Percentiles rank a stretch among this genome's conserved stretches.
phyloP scores from a whole-genome alignment of 1,139 yeast genomes.

The Saccharomyces hybrid region DNA sequence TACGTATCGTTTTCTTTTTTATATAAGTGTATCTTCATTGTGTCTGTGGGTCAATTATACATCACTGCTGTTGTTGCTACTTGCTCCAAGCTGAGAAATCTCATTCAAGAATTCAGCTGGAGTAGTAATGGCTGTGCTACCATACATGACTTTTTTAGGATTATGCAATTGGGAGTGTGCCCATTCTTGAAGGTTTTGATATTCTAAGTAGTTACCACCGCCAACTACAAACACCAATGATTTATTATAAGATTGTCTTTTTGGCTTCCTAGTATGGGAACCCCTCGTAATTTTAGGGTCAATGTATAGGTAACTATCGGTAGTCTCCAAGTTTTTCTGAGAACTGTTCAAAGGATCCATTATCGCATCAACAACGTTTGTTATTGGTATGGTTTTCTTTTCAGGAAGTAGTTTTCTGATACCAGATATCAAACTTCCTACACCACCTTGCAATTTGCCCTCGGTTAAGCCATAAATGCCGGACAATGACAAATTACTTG shows the following conservation, averaged over 20 bases:
- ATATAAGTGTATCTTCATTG: neutral
- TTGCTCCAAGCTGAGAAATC: conserved; percentile 46
- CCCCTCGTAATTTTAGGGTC: conserved; percentile 87
- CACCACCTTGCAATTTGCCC: conserved; percentile 68
- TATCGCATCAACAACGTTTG: conserved; percentile 83
- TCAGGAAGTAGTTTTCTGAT: conserved; percentile 83
- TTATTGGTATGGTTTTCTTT: conserved; percentile 78
- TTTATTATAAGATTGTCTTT: conserved; percentile 72
- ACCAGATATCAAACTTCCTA: conserved; percentile 82
- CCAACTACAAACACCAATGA: conserved; percentile 90
- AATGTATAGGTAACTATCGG: conserved; percentile 84
- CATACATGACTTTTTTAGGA: conserved; percentile 59
- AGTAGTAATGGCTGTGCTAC: conserved; percentile 74
- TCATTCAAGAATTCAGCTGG: conserved; percentile 73
- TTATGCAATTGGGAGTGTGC: conserved; percentile 38
- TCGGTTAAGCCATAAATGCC: conserved; percentile 78
- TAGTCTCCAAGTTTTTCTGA: conserved; percentile 52
- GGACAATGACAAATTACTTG: conserved; percentile 56
- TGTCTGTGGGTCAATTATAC: neutral
- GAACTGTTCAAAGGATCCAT: conserved; percentile 73
- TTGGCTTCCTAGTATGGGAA: conserved; percentile 82
- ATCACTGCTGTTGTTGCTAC: conserved; percentile 1
- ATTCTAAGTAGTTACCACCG: conserved; percentile 92
- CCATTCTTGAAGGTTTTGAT: conserved; percentile 92
- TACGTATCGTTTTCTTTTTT: neutral